Evolutionary conservation across 768 basidiomycete species (phyloP).

Genomic region (Auricularia heimuer): DNA sequence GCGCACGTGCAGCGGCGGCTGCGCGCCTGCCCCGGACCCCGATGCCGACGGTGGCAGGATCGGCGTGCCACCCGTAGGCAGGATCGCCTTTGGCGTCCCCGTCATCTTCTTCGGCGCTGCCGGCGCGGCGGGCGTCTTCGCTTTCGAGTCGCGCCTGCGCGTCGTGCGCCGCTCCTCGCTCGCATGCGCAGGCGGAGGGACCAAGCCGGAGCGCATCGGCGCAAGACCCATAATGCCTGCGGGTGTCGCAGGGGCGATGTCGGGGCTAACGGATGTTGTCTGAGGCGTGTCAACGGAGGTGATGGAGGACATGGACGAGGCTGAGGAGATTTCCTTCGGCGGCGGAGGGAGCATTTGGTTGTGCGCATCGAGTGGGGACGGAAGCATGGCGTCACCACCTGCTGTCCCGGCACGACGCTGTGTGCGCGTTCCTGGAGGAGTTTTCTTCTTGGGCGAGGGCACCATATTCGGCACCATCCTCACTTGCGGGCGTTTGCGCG

Average conservation of each 20-base stretch:
- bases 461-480: neutral
- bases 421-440: slow-evolving; percentile 16
- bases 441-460: neutral
- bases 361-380: neutral
- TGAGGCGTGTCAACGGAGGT: slow-evolving; percentile 5
- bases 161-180: slow-evolving; percentile 7
- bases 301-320: neutral
- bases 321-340: slow-evolving; percentile 3
- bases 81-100: slow-evolving; percentile 9
- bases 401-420: neutral
- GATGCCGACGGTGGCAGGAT: slow-evolving; percentile 14
- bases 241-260: slow-evolving; percentile 70
- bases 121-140: neutral
- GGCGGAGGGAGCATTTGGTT: neutral
- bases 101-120: neutral
- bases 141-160: neutral
- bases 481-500: neutral
- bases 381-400: neutral
- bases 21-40: neutral
- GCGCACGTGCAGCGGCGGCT: slow-evolving; percentile 36
- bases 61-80: slow-evolving; percentile 25
- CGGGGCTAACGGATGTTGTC: slow-evolving; percentile 26
- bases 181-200: slow-evolving; percentile 23
- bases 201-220: slow-evolving; percentile 38
- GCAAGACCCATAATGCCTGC: slow-evolving; percentile 89